phyloP scores from a whole-genome alignment of 371 early-diverging fungal species.

The Mortierella sp. region DNA sequence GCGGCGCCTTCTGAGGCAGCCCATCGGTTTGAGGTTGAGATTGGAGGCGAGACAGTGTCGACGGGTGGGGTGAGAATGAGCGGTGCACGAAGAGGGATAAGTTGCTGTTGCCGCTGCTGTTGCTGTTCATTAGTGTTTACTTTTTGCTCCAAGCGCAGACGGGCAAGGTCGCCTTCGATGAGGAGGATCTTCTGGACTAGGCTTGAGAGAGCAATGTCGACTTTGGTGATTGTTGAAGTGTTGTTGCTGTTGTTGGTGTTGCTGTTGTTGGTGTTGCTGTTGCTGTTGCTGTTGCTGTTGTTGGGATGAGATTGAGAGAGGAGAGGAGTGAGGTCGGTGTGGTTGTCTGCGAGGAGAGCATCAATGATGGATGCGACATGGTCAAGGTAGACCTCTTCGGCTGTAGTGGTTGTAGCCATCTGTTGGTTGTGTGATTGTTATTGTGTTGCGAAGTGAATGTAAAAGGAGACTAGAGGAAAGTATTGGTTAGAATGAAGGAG shows the following conservation, averaged over 20 bases:
- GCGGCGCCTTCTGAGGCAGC: conserved; percentile 9
- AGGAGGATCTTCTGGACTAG: conserved; percentile 45
- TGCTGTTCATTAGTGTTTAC: not conserved
- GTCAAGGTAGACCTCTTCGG: conserved; percentile 1
- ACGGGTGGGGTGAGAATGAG: conserved; percentile 53
- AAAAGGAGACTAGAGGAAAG: not conserved
- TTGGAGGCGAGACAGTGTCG: conserved; percentile 37
- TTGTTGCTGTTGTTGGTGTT: conserved; percentile 21
- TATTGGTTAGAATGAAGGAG: not conserved
- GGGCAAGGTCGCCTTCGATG: conserved; percentile 42
- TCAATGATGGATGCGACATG: conserved; percentile 6
- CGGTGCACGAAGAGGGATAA: conserved; percentile 4
- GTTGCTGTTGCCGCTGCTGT: not conserved
- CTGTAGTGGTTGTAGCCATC: not conserved
- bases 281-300: not conserved
- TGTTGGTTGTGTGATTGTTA: not conserved
- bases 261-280: conserved; percentile 30
- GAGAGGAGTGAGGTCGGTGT: conserved; percentile 6
- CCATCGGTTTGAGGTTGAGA: conserved; percentile 31
- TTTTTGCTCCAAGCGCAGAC: conserved; percentile 7
- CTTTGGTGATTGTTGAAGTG: conserved; percentile 35
- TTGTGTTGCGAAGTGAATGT: not conserved
- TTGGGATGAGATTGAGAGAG: conserved; percentile 1
- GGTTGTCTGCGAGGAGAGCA: not conserved
- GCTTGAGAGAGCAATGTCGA: conserved; percentile 36